These are phyloP conservation scores for Neurospora sp. DNA, from an alignment of 495 filamentous ascomycete species.

Conservation along the genomic window DNA sequence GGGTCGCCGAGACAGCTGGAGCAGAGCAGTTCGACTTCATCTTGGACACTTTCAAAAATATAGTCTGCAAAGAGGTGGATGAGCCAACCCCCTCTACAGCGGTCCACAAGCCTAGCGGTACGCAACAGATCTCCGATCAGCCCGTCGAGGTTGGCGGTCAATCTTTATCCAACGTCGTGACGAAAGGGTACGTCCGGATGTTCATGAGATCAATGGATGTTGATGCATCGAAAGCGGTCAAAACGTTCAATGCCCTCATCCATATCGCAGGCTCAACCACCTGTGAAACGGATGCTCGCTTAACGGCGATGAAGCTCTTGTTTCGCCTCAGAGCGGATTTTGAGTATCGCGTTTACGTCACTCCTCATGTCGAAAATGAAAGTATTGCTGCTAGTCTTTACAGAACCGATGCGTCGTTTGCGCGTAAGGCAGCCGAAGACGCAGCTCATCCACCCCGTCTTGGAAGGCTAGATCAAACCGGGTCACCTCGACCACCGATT, in stretches of 20 bases:
- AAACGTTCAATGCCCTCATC: constrained; percentile 46
- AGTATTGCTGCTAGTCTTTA: constrained; percentile 60
- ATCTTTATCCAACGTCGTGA: constrained; percentile 45
- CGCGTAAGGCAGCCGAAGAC: constrained; percentile 42
- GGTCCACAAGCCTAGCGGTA: constrained; percentile 7
- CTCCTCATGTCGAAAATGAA: constrained; percentile 54
- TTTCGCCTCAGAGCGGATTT: constrained; percentile 78
- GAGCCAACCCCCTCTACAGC: constrained; percentile 26
- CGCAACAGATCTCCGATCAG: constrained; percentile 8
- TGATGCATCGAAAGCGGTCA: constrained; percentile 40
- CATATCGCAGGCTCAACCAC: constrained; percentile 45
- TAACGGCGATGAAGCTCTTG: constrained; percentile 74
- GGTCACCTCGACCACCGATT: constrained; percentile 22
- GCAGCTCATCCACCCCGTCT: constrained; percentile 29
- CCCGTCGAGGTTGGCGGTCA: constrained; percentile 20
- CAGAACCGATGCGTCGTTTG: constrained; percentile 49
- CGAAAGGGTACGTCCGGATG: constrained; percentile 45
- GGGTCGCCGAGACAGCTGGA: constrained; percentile 39
- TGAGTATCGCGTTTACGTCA: constrained; percentile 58
- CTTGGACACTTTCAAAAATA: constrained; percentile 35
- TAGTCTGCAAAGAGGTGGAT: constrained; percentile 30
- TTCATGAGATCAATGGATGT: constrained; percentile 52
- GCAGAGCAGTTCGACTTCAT: constrained; percentile 42
- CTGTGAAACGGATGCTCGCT: constrained; percentile 55
- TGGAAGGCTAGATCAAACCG: constrained; percentile 25